Evolutionary conservation across 805 yeast genomes (phyloP).

Genomic region (Tetrapisispora phaffii): DNA sequence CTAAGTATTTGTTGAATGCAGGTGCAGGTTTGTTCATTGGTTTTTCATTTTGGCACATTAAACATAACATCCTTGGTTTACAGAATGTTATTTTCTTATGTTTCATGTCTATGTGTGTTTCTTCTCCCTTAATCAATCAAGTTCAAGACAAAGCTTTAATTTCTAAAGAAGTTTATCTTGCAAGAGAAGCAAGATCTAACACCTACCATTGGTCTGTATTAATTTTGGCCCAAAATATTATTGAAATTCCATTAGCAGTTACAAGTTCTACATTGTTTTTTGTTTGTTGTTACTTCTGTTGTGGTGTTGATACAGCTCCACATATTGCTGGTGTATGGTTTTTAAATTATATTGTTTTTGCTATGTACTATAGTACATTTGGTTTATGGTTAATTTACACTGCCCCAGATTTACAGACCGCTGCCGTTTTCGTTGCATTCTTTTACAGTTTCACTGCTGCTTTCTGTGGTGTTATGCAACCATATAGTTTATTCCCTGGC

Average conservation of each 20-base stretch:
- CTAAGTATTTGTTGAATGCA: conserved; percentile 46
- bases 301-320: conserved; percentile 23
- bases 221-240: conserved; percentile 28
- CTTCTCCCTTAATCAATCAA: conserved; percentile 38
- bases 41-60: conserved; percentile 59
- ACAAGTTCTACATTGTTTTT: conserved; percentile 26
- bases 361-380: conserved; percentile 34
- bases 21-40: conserved; percentile 61
- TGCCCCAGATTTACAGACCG: conserved; percentile 22
- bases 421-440: conserved; percentile 20
- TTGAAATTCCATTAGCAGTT: conserved; percentile 31
- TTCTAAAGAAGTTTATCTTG: conserved; percentile 33
- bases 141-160: conserved; percentile 31
- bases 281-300: conserved; percentile 35
- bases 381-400: conserved; percentile 28
- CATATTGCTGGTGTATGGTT: conserved; percentile 34
- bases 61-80: conserved; percentile 43
- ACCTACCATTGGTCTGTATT: conserved; percentile 34
- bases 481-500: conserved; percentile 30
- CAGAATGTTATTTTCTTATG: conserved; percentile 53
- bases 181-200: conserved; percentile 33
- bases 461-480: conserved; percentile 35
- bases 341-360: conserved; percentile 38
- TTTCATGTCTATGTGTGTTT: conserved; percentile 49
- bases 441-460: conserved; percentile 25